These are phyloP conservation scores for Hsuehochloa calcarea DNA, from an alignment of 176 grass and related monocot species.

Conservation along the genomic window DNA sequence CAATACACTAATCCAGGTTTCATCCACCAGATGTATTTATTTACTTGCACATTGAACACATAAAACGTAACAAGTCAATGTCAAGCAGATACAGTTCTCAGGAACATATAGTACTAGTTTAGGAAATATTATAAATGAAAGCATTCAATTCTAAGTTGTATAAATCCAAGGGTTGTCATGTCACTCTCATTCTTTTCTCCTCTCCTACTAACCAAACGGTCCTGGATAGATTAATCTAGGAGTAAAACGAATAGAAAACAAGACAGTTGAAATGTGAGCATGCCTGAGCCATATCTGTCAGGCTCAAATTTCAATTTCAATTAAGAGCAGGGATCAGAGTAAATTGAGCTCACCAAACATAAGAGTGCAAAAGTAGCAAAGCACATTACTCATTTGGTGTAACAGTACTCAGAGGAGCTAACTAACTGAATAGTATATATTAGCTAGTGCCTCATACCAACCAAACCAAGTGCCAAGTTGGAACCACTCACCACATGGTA, in stretches of 20 bases:
- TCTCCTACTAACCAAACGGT: slow-evolving; percentile 8
- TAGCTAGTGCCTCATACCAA: slow-evolving; percentile 30
- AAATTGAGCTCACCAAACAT: slow-evolving; percentile 40
- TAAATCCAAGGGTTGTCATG: not conserved
- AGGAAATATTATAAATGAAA: not conserved
- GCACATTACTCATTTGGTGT: not conserved
- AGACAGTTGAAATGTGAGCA: not conserved
- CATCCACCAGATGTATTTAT: not conserved
- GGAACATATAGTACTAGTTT: not conserved
- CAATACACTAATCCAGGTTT: not conserved
- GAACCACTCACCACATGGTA: slow-evolving; percentile 36
- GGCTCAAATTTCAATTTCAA: slow-evolving; percentile 12
- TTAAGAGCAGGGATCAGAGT: slow-evolving; percentile 7
- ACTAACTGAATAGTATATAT: slow-evolving; percentile 30
- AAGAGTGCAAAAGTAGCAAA: slow-evolving; percentile 1
- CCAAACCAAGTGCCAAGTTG: slow-evolving; percentile 26
- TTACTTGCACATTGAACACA: slow-evolving; percentile 6
- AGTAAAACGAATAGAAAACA: slow-evolving; percentile 11
- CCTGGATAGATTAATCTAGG: slow-evolving; percentile 19
- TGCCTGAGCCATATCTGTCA: slow-evolving; percentile 1
- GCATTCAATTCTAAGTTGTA: not conserved
- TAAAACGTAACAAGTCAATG: slow-evolving; percentile 6
- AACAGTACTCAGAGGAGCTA: slow-evolving; percentile 14
- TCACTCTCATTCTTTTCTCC: not conserved
- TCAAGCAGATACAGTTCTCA: slow-evolving; percentile 12